A percentile compares a stretch with the other conserved stretches of the same genome.
Conservation (phyloP, 106 monocot genomes). For the Dioscorea zingiberensis region DNA sequence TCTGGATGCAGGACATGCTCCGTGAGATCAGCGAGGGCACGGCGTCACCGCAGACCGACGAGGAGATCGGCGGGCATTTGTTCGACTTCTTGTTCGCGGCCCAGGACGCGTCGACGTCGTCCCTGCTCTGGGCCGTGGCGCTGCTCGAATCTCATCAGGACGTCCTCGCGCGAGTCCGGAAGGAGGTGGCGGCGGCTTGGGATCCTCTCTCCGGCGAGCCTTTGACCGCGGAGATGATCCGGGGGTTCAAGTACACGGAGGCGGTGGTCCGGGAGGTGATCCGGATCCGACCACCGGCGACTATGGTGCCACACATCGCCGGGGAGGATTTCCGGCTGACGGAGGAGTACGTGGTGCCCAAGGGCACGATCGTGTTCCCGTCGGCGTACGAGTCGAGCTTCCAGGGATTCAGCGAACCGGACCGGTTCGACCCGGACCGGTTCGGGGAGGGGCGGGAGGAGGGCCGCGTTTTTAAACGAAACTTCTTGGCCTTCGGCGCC, state of each 20-base stretch:
- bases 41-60: conserved; percentile 11
- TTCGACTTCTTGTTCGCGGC: conserved; percentile 97
- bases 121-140: conserved; percentile 83
- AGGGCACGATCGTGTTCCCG: conserved; percentile 93
- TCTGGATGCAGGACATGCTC: conserved; percentile 73
- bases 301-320: conserved; percentile 93
- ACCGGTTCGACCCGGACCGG: conserved; percentile 85
- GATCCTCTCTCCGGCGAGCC: conserved; percentile 41
- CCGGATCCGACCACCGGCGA: conserved; percentile 76
- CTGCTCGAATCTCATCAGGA: conserved; percentile 80
- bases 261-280: conserved; percentile 78
- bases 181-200: conserved; percentile 60
- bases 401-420: conserved; percentile 83
- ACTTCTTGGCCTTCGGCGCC: conserved; percentile 87
- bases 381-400: conserved; percentile 77
- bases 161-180: conserved; percentile 51
- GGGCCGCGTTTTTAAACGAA: conserved; percentile 60
- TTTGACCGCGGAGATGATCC: conserved; percentile 46
- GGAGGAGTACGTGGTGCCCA: conserved; percentile 80
- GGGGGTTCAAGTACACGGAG: conserved; percentile 68
- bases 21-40: conserved; percentile 41
- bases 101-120: conserved; percentile 95
- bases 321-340: conserved; percentile 58
- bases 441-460: conserved; percentile 60
- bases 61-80: conserved; percentile 70